Percentiles rank a stretch among this genome's conserved stretches.
These are phyloP conservation scores for Gossypium turneri DNA, from an alignment of 345 rosid species.

Conservation along the genomic window DNA sequence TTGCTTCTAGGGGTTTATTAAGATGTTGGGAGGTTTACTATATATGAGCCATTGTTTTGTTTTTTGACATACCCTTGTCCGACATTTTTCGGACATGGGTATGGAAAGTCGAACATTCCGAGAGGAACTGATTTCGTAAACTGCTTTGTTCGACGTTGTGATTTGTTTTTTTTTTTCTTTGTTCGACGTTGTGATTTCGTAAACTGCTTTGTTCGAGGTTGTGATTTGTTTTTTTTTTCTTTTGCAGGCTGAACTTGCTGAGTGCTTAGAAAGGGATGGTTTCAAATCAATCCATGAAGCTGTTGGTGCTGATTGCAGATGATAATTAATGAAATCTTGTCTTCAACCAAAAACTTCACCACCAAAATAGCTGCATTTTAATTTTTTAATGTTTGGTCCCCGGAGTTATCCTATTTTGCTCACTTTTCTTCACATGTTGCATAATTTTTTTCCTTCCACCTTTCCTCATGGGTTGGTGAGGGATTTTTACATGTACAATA, in stretches of 20 bases:
- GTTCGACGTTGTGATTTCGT: neutral
- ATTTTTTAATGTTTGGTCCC: neutral
- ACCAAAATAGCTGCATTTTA: neutral
- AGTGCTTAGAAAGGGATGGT: slow-evolving; percentile 84
- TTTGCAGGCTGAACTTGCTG: slow-evolving; percentile 72
- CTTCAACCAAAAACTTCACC: neutral
- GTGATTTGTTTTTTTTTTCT: neutral
- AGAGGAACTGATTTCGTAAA: neutral
- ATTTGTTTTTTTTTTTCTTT: neutral
- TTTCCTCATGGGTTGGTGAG: neutral
- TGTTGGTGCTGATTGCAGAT: slow-evolving; percentile 78
- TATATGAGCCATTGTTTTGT: too few relatives aligned
- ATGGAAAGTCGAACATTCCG: neutral
- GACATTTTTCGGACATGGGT: neutral
- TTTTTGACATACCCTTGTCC: neutral
- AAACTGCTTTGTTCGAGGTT: neutral
- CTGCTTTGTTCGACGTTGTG: neutral
- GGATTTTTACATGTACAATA: slow-evolving; percentile 6
- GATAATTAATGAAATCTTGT: neutral
- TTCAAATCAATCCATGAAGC: slow-evolving; percentile 82
- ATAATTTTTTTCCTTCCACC: neutral
- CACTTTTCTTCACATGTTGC: neutral
- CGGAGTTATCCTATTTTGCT: neutral
- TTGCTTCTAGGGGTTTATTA: neutral
- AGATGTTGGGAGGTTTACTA: neutral